These are phyloP conservation scores for Rhododendron molle DNA, from an alignment of 148 eudicot species.

Conservation along the genomic window DNA sequence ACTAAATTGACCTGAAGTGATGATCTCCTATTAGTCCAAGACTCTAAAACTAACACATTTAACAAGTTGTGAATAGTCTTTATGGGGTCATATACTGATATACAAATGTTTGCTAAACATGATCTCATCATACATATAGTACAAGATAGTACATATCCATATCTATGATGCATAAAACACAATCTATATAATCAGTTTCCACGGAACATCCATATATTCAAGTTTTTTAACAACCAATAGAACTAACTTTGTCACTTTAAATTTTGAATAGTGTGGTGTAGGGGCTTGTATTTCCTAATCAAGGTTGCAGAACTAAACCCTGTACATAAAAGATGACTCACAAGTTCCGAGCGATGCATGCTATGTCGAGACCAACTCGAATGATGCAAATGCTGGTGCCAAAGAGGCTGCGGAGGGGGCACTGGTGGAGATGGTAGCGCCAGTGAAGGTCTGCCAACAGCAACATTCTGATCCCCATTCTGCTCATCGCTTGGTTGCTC, in stretches of 20 bases:
- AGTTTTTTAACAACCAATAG: background rate
- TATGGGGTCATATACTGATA: background rate
- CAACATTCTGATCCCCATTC: conserved; percentile 46
- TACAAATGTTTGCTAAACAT: background rate
- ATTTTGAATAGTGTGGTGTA: background rate
- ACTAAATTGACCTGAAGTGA: background rate
- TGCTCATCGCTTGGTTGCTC: conserved; percentile 55
- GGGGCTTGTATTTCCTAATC: background rate
- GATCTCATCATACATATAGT: background rate
- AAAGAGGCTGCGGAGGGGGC: conserved; percentile 91
- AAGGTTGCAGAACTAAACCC: background rate
- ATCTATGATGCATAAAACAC: background rate
- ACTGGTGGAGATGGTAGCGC: conserved; percentile 85
- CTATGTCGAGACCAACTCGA: conserved; percentile 82
- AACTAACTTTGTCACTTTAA: background rate
- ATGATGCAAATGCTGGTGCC: conserved; percentile 81
- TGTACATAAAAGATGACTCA: conserved; percentile 24
- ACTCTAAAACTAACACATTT: background rate
- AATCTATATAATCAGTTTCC: background rate
- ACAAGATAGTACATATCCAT: background rate
- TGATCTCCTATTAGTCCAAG: background rate
- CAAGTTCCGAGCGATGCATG: conserved; percentile 81
- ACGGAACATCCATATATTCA: background rate
- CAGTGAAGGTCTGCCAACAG: conserved; percentile 47
- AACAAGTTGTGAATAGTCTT: background rate